Base-by-base conservation (phyloP, 140 eudicot species). In the Bidens hawaiensis region DNA sequence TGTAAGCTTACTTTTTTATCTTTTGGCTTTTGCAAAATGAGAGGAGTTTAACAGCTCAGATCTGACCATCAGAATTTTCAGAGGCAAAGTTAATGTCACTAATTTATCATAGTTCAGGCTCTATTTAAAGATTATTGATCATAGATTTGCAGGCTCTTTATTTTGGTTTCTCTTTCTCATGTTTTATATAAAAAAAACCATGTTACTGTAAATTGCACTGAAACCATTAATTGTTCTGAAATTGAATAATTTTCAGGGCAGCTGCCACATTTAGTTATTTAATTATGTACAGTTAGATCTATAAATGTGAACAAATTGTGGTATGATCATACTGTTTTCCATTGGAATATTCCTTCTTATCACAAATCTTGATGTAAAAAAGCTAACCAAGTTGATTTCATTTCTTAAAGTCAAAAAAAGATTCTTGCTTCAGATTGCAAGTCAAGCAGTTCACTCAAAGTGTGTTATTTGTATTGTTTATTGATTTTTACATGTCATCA, bases 291-390 rank as follows among this genome's bases (percentile, higher is more conserved):
- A 55, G 42, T 55, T 27, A 55, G 62, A 55, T n/a, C 42, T n/a
- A 26, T 27, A 14, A 14, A 14, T 26, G 60, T 54, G 15, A 53
- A 54, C 24, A 30, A 16, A 28, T 28, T 55, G 38, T 28, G 41
- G 9, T 28, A 28, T 55, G 16, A 55, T 28, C 24, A 55, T 26
- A 28, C 16, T 54, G 42, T 30, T 55, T 55, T 30, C 38, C 18
- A n/a, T 55, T 28, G 42, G 24, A 33, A 65, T 73, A 73, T 73
- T 65, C 72, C 34, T 62, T 27, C 64, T 64, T 64, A 72, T 64
- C 72, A 21, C 67, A n/a, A n/a, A n/a, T 54, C 26, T 55, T 64
- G 61, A 65, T 45, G 53, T 64, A 64, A 31, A 46, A 55, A 73
- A 73, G 67, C 67, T 73, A 48, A 56, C 4, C 15, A 55, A 45